Evolutionary conservation across 805 yeast species (phyloP).

Genomic region (Candida stauntonica): DNA sequence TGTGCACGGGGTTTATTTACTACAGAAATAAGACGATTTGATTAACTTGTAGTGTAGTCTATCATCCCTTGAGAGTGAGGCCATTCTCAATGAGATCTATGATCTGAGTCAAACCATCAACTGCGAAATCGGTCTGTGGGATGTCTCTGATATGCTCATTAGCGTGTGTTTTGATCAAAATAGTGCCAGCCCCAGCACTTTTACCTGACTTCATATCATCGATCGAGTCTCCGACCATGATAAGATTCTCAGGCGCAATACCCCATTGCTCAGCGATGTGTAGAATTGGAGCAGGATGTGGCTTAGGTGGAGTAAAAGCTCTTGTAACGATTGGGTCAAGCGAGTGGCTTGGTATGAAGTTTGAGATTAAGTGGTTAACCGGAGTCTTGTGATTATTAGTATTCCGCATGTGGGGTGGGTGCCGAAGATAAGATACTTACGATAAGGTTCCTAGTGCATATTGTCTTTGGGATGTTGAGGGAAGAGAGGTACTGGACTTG

Average conservation of each 20-base stretch:
- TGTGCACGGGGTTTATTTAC: constrained; percentile 16
- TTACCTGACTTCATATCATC: constrained; percentile 67
- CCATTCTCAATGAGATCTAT: constrained; percentile 35
- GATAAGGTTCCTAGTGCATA: constrained; percentile 57
- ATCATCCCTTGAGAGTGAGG: constrained; percentile 15
- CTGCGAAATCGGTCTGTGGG: constrained; percentile 24
- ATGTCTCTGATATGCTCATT: constrained; percentile 41
- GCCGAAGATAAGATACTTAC: constrained; percentile 6
- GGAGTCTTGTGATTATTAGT: constrained; percentile 30
- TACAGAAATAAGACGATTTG: constrained; percentile 1
- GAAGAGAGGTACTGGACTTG: constrained; percentile 14
- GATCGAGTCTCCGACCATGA: constrained; percentile 72
- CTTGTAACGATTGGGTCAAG: constrained; percentile 58
- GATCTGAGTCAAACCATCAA: constrained; percentile 34
- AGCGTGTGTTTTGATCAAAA: constrained; percentile 48
- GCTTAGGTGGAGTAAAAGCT: constrained; percentile 64
- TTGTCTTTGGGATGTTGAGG: constrained; percentile 41
- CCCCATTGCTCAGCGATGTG: constrained; percentile 51
- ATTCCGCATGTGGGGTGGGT: background rate
- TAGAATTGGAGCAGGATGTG: constrained; percentile 57
- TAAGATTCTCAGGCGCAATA: constrained; percentile 38
- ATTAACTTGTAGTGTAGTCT: background rate
- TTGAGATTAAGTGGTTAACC: constrained; percentile 45
- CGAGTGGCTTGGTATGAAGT: constrained; percentile 37
- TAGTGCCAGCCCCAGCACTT: constrained; percentile 57